phyloP scores from a whole-genome alignment of 164 flowering plant genomes.

The Sextonia rubra region DNA sequence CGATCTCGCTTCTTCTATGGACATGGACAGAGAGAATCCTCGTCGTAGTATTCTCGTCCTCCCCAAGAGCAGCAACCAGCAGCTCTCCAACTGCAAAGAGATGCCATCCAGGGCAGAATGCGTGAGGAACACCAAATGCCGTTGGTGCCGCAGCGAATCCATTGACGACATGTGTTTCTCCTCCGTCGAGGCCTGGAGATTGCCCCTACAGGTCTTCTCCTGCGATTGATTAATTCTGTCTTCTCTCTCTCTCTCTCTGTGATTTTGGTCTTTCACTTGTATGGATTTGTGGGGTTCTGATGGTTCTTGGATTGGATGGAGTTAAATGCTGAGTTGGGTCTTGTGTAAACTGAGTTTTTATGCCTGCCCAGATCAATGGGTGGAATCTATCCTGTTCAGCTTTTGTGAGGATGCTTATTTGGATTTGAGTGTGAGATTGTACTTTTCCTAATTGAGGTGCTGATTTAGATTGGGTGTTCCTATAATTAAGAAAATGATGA shows the following conservation, averaged over 20 bases:
- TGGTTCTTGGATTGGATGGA: no score
- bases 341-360: no score
- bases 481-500: no score
- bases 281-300: not conserved
- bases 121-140: conserved; percentile 35
- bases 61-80: conserved; percentile 14
- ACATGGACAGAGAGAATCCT: not conserved
- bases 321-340: not conserved
- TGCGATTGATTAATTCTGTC: conserved; percentile 34
- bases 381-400: no score
- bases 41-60: conserved; percentile 13
- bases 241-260: not conserved
- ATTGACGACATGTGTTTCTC: conserved; percentile 62
- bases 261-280: not conserved
- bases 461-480: no score
- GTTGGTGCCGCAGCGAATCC: conserved; percentile 62
- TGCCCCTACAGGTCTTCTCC: conserved; percentile 61
- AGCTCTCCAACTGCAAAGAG: conserved; percentile 34
- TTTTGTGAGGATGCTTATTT: no score
- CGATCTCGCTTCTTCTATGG: not conserved
- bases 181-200: conserved; percentile 50
- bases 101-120: conserved; percentile 41
- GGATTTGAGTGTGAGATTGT: no score
- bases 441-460: no score
- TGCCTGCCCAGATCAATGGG: no score